Evolutionary conservation across 148 eudicot species (phyloP).

Genomic region (Amaranthus cruentus): DNA sequence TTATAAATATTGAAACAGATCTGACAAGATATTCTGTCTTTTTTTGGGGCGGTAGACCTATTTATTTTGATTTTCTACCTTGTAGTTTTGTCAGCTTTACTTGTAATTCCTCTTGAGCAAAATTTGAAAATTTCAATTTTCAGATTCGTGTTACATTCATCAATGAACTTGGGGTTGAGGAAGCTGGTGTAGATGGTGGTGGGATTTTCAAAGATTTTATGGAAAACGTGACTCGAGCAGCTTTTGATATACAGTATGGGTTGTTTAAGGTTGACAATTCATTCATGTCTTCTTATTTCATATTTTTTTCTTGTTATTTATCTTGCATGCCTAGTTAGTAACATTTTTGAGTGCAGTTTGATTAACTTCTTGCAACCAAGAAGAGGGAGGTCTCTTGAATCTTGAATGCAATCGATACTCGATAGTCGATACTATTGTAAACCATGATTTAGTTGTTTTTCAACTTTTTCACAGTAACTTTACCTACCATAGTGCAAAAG

Average conservation of each 20-base stretch:
- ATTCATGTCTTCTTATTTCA: background rate
- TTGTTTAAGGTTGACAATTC: slow-evolving; percentile 73
- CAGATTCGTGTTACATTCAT: slow-evolving; percentile 90
- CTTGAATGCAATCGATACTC: too few relatives aligned
- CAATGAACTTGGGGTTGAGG: slow-evolving; percentile 97
- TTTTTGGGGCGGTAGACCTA: background rate
- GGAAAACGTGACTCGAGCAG: slow-evolving; percentile 93
- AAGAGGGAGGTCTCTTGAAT: too few relatives aligned
- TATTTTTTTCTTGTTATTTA: background rate
- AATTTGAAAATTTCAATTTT: background rate
- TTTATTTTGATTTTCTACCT: background rate
- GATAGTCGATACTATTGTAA: background rate
- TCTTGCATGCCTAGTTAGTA: background rate
- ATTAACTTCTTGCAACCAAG: background rate
- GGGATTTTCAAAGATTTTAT: slow-evolving; percentile 98
- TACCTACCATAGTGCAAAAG: too few relatives aligned
- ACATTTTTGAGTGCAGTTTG: background rate
- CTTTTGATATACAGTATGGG: slow-evolving; percentile 94
- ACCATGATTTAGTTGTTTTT: background rate
- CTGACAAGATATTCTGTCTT: background rate
- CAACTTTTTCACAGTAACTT: background rate
- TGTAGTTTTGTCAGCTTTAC: background rate
- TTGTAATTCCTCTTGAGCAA: background rate
- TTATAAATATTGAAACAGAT: background rate
- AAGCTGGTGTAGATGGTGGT: slow-evolving; percentile 99